Evolutionary conservation across 306 rosid genomes (phyloP).

Genomic region (Trifolium fragiferum): DNA sequence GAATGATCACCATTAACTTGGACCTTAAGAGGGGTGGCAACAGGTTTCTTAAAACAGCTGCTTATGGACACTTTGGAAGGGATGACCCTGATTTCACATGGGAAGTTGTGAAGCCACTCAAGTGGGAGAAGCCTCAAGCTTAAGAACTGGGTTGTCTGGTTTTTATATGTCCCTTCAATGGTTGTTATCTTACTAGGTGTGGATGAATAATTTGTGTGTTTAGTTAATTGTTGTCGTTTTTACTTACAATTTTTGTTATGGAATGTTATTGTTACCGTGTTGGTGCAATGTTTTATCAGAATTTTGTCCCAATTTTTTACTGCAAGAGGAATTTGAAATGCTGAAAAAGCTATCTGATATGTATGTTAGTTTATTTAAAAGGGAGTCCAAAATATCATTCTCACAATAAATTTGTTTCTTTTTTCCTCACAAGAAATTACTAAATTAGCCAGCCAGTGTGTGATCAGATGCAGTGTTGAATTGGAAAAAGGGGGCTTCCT

Average conservation of each 20-base stretch:
- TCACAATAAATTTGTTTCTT: background rate
- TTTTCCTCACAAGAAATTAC: no score
- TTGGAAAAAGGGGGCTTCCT: no score
- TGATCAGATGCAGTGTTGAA: background rate
- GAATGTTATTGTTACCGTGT: slow-evolving; percentile 49
- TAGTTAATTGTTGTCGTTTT: slow-evolving; percentile 41
- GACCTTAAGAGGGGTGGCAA: slow-evolving; percentile 95
- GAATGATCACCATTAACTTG: slow-evolving; percentile 94
- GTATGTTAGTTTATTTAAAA: background rate
- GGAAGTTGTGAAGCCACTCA: slow-evolving; percentile 99
- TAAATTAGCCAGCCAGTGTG: background rate
- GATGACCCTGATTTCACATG: slow-evolving; percentile 97
- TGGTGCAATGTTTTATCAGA: slow-evolving; percentile 44
- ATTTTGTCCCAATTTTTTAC: slow-evolving; percentile 38
- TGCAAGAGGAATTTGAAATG: slow-evolving; percentile 21
- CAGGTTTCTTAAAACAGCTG: slow-evolving; percentile 96
- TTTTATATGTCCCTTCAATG: slow-evolving; percentile 33
- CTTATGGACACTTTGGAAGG: slow-evolving; percentile 99
- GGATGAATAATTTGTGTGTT: slow-evolving; percentile 67
- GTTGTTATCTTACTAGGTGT: slow-evolving; percentile 46
- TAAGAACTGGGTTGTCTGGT: slow-evolving; percentile 28
- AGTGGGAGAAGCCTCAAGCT: slow-evolving; percentile 93
- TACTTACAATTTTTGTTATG: slow-evolving; percentile 39
- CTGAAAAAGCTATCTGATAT: slow-evolving; percentile 2
- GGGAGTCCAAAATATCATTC: background rate